Conservation (phyloP, 2,329 filamentous ascomycete species). For the Trichoderma arundinaceum region DNA sequence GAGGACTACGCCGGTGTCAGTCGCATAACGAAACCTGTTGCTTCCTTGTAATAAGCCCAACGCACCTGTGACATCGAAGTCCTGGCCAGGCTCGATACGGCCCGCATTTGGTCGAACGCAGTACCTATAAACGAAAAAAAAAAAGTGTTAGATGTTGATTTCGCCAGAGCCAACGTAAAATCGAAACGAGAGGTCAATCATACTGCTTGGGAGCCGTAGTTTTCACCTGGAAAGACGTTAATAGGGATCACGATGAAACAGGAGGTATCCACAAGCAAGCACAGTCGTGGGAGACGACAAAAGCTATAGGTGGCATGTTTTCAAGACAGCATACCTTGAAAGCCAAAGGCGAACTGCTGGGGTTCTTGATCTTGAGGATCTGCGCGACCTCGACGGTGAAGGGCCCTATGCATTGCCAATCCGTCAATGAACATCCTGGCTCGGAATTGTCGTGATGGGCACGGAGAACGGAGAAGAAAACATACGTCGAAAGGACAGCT, state of each 20-base stretch:
- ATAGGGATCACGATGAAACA: slow-evolving; percentile 27
- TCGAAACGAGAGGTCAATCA: slow-evolving; percentile 44
- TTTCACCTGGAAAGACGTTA: slow-evolving; percentile 73
- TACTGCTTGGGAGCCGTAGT: slow-evolving; percentile 99
- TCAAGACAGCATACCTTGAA: slow-evolving; percentile 64
- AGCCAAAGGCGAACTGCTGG: slow-evolving; percentile 65
- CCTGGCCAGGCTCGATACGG: slow-evolving; percentile 86
- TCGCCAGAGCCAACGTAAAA: not conserved
- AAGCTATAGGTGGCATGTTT: slow-evolving; percentile 10
- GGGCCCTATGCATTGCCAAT: slow-evolving; percentile 57
- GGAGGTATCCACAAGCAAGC: slow-evolving; percentile 22
- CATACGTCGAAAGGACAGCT: slow-evolving; percentile 93
- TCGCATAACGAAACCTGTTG: slow-evolving; percentile 29
- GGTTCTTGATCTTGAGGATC: slow-evolving; percentile 68
- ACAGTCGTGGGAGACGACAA: not conserved
- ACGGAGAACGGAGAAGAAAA: slow-evolving; percentile 38
- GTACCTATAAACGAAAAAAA: slow-evolving; percentile 66
- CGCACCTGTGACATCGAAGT: slow-evolving; percentile 91
- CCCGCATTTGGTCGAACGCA: slow-evolving; percentile 97
- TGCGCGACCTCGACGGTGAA: slow-evolving; percentile 71
- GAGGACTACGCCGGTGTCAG: slow-evolving; percentile 66
- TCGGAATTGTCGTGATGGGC: slow-evolving; percentile 5
- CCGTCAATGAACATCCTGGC: slow-evolving; percentile 30
- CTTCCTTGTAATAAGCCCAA: slow-evolving; percentile 6
- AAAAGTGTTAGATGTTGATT: not conserved